These are phyloP conservation scores for Fusarium sambucinum DNA, from an alignment of 2,329 filamentous ascomycete species.

Conservation along the genomic window DNA sequence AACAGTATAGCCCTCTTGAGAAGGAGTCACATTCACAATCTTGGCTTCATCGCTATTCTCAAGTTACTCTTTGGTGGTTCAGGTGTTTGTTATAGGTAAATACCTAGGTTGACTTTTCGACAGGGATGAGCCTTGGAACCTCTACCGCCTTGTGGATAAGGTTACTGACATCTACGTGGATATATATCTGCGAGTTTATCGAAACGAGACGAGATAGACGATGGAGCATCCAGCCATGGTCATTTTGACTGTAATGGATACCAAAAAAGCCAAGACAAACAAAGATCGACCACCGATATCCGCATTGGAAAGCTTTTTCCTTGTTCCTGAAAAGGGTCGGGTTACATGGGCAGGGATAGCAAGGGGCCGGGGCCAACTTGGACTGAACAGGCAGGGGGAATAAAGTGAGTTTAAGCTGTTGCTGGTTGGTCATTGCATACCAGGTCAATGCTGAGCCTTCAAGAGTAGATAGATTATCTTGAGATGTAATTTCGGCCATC, in stretches of 20 bases:
- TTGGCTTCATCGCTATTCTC: neutral
- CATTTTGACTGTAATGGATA: neutral
- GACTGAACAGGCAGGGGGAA: conserved; percentile 20
- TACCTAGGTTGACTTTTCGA: neutral
- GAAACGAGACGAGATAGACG: neutral
- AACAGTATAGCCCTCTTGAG: neutral
- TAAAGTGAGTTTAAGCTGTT: conserved; percentile 14
- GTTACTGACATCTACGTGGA: neutral
- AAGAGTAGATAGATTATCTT: neutral
- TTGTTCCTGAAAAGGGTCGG: conserved; percentile 29
- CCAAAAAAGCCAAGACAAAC: conserved; percentile 18
- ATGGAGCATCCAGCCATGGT: neutral
- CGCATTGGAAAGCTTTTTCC: conserved; percentile 23
- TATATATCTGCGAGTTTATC: neutral
- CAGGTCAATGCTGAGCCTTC: conserved; percentile 1
- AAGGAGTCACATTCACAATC: neutral
- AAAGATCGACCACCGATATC: conserved; percentile 17
- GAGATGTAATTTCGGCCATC: neutral
- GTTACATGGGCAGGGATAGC: conserved; percentile 27
- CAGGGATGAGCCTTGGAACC: conserved; percentile 13
- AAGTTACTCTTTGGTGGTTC: neutral
- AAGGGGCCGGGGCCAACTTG: conserved; percentile 29
- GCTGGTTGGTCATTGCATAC: conserved; percentile 8
- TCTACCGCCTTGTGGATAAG: conserved; percentile 4
- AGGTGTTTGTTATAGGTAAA: neutral